Conservation (phyloP, 2,329 filamentous ascomycete genomes). For the Myrmaecium sp. region DNA sequence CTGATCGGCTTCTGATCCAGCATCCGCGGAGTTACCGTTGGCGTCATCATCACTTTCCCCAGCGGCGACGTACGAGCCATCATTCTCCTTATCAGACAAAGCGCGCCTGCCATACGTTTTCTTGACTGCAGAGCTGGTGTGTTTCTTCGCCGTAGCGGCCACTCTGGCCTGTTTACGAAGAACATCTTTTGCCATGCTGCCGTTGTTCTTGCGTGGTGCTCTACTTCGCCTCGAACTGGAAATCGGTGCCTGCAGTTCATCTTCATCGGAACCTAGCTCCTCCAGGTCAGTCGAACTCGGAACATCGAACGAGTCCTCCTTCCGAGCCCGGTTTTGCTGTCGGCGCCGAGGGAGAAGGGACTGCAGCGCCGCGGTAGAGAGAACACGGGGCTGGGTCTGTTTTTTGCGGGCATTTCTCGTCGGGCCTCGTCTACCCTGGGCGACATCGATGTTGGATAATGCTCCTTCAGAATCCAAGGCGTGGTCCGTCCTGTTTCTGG, state of each 20-base stretch:
- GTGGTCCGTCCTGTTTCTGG: conserved; percentile 6
- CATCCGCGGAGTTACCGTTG: conserved; percentile 7
- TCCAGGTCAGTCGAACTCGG: conserved; percentile 19
- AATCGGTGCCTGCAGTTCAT: conserved; percentile 18
- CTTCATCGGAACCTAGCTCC: conserved; percentile 21
- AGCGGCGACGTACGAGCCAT: conserved; percentile 3
- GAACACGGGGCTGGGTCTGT: conserved; percentile 9
- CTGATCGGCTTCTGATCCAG: conserved; percentile 9
- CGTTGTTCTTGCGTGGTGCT: background rate
- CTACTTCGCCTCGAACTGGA: background rate
- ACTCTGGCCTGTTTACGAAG: conserved; percentile 5
- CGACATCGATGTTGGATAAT: too few relatives aligned
- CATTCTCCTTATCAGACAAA: conserved; percentile 27
- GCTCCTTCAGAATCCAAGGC: conserved; percentile 12
- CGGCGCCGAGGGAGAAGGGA: conserved; percentile 27
- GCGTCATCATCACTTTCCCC: conserved; percentile 9
- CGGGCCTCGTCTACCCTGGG: too few relatives aligned
- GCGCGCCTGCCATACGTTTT: conserved; percentile 13
- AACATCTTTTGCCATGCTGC: too few relatives aligned
- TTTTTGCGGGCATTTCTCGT: conserved; percentile 9
- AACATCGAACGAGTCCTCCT: conserved; percentile 24
- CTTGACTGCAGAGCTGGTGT: too few relatives aligned
- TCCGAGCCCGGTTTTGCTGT: conserved; percentile 5
- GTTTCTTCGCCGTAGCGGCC: conserved; percentile 4
- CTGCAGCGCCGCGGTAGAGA: conserved; percentile 28